These are phyloP conservation scores for Penicillium sp. DNA, from an alignment of 2,329 filamentous ascomycete genomes.

Conservation along the genomic window DNA sequence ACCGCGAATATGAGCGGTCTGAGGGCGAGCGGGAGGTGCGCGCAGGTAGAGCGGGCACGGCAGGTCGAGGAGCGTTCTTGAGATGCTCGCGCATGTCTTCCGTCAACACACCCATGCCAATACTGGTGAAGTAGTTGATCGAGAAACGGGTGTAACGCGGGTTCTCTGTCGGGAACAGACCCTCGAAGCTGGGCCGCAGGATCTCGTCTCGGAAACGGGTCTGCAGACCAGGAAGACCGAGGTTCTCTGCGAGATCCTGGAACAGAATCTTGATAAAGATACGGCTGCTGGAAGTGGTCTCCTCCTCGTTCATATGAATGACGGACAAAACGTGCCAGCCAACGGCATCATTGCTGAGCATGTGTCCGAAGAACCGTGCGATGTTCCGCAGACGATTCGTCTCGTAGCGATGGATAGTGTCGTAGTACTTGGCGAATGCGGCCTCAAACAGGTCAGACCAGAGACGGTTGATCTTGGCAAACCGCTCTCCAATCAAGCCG, in stretches of 20 bases:
- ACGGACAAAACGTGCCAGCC: slow-evolving; percentile 88
- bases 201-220: slow-evolving; percentile 78
- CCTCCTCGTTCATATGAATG: slow-evolving; percentile 92
- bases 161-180: slow-evolving; percentile 88
- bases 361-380: slow-evolving; percentile 90
- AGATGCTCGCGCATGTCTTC: slow-evolving; percentile 93
- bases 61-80: slow-evolving; percentile 86
- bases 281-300: slow-evolving; percentile 93
- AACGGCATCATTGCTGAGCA: slow-evolving; percentile 85
- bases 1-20: slow-evolving; percentile 64
- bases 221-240: slow-evolving; percentile 81
- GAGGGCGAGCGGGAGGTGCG: slow-evolving; percentile 73
- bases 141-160: slow-evolving; percentile 91
- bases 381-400: slow-evolving; percentile 95
- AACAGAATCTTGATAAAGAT: slow-evolving; percentile 99
- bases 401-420: slow-evolving; percentile 96
- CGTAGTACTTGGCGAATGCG: slow-evolving; percentile 90
- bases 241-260: slow-evolving; percentile 84
- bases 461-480: slow-evolving; percentile 92
- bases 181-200: slow-evolving; percentile 77
- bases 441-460: slow-evolving; percentile 95
- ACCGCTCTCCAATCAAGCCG: slow-evolving; percentile 89
- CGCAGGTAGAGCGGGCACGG: slow-evolving; percentile 70
- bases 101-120: slow-evolving; percentile 92
- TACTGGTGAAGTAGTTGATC: slow-evolving; percentile 99